These are phyloP conservation scores for Colletotrichum australisinense DNA, from an alignment of 2,329 filamentous ascomycete genomes.

Conservation along the genomic window DNA sequence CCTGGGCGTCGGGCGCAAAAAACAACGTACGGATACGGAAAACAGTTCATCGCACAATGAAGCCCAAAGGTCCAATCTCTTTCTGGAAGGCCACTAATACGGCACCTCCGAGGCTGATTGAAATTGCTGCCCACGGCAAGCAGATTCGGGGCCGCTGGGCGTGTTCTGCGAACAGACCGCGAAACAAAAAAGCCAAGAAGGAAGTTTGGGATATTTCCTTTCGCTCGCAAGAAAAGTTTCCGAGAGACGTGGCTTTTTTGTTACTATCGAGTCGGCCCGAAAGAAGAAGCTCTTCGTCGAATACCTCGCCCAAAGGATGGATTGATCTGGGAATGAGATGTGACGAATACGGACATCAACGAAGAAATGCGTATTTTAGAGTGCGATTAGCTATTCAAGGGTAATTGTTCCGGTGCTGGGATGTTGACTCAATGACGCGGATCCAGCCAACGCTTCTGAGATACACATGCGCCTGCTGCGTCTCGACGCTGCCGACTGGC, in stretches of 20 bases:
- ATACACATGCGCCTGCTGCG: background rate
- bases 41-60: constrained; percentile 33
- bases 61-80: constrained; percentile 43
- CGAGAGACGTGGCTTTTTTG: background rate
- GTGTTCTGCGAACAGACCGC: background rate
- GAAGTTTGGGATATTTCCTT: background rate
- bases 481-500: background rate
- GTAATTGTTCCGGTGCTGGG: background rate
- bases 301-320: background rate
- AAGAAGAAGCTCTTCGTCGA: background rate
- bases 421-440: background rate
- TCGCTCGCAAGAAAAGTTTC: background rate
- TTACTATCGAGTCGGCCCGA: background rate
- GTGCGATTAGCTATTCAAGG: background rate
- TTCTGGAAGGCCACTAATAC: constrained; percentile 48
- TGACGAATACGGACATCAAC: background rate
- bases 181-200: background rate
- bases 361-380: background rate
- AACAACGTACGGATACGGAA: background rate
- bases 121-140: background rate
- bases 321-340: background rate
- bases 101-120: constrained; percentile 51
- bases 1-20: constrained; percentile 48
- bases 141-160: too few relatives aligned
- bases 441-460: background rate